phyloP scores from a whole-genome alignment of 1,284 basidiomycete species.

The Ceratobasidium sp. region DNA sequence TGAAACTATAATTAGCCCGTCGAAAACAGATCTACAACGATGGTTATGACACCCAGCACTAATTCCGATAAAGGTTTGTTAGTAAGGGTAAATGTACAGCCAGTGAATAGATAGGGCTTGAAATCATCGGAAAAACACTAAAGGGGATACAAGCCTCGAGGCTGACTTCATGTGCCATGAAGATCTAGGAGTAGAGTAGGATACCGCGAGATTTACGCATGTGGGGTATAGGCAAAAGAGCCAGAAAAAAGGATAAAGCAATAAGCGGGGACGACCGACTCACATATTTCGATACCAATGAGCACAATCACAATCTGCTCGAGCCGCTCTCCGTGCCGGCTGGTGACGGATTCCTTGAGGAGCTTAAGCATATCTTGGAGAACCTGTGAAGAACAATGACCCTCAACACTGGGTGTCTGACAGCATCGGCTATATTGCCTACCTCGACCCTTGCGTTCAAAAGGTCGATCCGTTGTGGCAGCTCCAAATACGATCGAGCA shows the following conservation, averaged over 20 bases:
- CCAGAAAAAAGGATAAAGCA: not conserved
- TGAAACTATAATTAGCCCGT: constrained; percentile 10
- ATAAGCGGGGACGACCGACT: constrained; percentile 44
- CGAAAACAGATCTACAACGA: constrained; percentile 69
- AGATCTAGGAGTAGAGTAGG: not conserved
- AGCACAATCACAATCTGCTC: constrained; percentile 94
- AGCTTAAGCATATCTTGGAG: constrained; percentile 97
- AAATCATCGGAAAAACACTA: not conserved
- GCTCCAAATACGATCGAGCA: constrained; percentile 91
- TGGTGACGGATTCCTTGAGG: constrained; percentile 93
- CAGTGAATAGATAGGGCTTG: constrained; percentile 32
- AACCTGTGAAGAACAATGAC: constrained; percentile 69
- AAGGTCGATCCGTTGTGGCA: constrained; percentile 91
- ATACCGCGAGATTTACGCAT: not conserved
- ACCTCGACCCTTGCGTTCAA: constrained; percentile 94
- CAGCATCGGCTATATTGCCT: constrained; percentile 37
- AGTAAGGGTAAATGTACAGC: constrained; percentile 46
- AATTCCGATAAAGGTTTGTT: constrained; percentile 38
- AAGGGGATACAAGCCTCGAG: constrained; percentile 1
- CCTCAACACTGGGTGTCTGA: too few relatives aligned
- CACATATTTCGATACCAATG: constrained; percentile 88
- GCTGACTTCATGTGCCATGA: not conserved
- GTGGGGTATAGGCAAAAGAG: not conserved
- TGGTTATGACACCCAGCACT: constrained; percentile 76
- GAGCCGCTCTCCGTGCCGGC: constrained; percentile 89